A percentile compares a stretch with the other conserved stretches of the same genome.
Conservation (phyloP, 768 basidiomycete genomes). For the Obba rivulosa region DNA sequence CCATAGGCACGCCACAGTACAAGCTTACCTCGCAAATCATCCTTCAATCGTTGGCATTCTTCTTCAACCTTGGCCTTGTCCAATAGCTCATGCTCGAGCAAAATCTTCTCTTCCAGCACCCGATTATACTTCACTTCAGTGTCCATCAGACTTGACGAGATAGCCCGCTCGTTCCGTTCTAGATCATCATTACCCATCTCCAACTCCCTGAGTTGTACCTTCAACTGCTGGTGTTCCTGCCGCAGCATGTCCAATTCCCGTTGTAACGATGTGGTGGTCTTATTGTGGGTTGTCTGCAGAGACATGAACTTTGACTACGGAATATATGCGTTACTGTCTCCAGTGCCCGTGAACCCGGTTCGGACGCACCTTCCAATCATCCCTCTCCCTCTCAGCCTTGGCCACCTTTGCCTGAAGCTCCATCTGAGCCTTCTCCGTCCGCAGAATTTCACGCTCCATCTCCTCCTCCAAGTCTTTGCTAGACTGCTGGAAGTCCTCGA, state of each 20-base stretch:
- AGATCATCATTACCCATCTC: conserved; percentile 99
- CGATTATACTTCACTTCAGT: conserved; percentile 86
- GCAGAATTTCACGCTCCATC: conserved; percentile 83
- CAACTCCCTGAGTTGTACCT: conserved; percentile 76
- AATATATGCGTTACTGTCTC: conserved; percentile 1
- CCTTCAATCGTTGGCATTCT: conserved; percentile 83
- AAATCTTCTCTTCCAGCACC: conserved; percentile 92
- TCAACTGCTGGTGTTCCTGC: conserved; percentile 64
- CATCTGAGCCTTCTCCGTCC: conserved; percentile 80
- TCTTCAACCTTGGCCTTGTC: conserved; percentile 89
- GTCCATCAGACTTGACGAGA: conserved; percentile 76
- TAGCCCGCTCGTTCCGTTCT: conserved; percentile 89
- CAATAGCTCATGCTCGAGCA: conserved; percentile 92
- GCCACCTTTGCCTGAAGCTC: conserved; percentile 71
- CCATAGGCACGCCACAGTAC: background rate
- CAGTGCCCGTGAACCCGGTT: conserved; percentile 4
- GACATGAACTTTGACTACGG: conserved; percentile 76
- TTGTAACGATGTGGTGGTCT: conserved; percentile 85
- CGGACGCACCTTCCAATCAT: conserved; percentile 85
- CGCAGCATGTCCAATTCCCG: conserved; percentile 82
- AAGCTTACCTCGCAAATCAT: conserved; percentile 81
- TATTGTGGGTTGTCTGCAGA: conserved; percentile 86
- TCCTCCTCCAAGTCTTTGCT: conserved; percentile 93
- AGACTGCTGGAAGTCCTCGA: conserved; percentile 82
- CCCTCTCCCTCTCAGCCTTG: conserved; percentile 68